Conservation (phyloP, 768 basidiomycete species). For the Termitomyces heimii region DNA sequence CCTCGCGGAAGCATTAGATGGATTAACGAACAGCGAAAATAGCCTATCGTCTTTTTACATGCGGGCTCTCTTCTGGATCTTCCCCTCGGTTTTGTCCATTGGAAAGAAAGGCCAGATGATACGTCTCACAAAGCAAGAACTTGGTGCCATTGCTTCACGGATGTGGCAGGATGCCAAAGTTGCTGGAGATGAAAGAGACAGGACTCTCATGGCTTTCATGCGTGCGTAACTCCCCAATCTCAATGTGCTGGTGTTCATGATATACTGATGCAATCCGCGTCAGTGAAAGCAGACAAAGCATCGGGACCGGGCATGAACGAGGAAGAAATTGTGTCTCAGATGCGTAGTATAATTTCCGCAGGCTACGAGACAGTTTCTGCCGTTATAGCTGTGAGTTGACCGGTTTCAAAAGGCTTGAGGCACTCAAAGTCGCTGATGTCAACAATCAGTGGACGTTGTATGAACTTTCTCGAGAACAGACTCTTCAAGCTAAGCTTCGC, state of each 20-base stretch:
- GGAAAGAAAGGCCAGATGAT: conserved; percentile 59
- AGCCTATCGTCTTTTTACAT: conserved; percentile 55
- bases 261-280: not conserved
- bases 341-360: conserved; percentile 60
- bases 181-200: conserved; percentile 34
- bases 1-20: conserved; percentile 48
- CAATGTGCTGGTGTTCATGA: not conserved
- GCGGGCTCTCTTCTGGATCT: conserved; percentile 57
- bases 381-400: conserved; percentile 29
- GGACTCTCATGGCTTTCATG: conserved; percentile 50
- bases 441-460: conserved; percentile 56
- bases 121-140: conserved; percentile 43
- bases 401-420: too few relatives aligned
- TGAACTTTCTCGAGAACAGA: conserved; percentile 46
- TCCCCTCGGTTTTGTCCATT: conserved; percentile 47
- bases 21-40: conserved; percentile 56
- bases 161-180: conserved; percentile 53
- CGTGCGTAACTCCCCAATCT: conserved; percentile 25
- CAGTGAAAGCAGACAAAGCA: conserved; percentile 39
- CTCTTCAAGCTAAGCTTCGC: conserved; percentile 51
- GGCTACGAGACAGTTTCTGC: conserved; percentile 52
- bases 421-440: not conserved
- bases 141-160: conserved; percentile 42
- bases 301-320: conserved; percentile 35
- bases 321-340: conserved; percentile 49